Base-by-base conservation (phyloP, 352 stramenopile species). In the Phytophthora sansomeana region DNA sequence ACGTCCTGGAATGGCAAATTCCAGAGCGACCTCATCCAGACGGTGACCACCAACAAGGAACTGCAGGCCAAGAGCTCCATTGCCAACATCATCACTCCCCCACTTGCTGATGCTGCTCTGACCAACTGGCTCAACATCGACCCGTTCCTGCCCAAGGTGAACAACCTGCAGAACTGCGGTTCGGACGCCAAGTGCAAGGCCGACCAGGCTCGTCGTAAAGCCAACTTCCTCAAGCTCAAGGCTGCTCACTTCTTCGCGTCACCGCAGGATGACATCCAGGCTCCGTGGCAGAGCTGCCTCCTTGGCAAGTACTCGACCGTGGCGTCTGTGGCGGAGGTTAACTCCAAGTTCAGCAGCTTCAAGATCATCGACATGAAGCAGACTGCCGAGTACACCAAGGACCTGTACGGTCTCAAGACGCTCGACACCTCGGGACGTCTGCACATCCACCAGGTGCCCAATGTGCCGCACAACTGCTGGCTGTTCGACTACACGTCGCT, bases 241-340 rank as follows among this genome's bases (percentile, higher is more conserved):
- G 61, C 60, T n/a, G 79, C 77, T 2, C 73, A 86, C 61, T 85
- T 82, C 71, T 82, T 88, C 35, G 72, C 72, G 0, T 85, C 77
- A 3, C 75, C 77, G 4, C 32, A 74, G 38, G 79, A 85, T 28
- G 76, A 75, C 9, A 17, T 78, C 3, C 59, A 83, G 38, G 32
- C 65, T 1, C 75, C 77, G 29, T 89, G 73, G 75, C 77, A 89
- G 41, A 70, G 55, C 13, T 74, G 56, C 0, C 26, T 78, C 0
- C 54, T 85, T 2, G 70, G 77, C 19, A 69, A 75, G 28, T 89
- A 86, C 66, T 72, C 65, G 26, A 65, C 71, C 8, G 72, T 89
- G 0, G 48, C 39, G 1, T 66, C 50, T 0, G 28, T 74, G 10
- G 62, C 72, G 14, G 70, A 70, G 19, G 21, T 83, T 8, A 47